These are phyloP conservation scores for Clavispora vitiphila DNA, from an alignment of 805 yeast genomes.

Conservation along the genomic window DNA sequence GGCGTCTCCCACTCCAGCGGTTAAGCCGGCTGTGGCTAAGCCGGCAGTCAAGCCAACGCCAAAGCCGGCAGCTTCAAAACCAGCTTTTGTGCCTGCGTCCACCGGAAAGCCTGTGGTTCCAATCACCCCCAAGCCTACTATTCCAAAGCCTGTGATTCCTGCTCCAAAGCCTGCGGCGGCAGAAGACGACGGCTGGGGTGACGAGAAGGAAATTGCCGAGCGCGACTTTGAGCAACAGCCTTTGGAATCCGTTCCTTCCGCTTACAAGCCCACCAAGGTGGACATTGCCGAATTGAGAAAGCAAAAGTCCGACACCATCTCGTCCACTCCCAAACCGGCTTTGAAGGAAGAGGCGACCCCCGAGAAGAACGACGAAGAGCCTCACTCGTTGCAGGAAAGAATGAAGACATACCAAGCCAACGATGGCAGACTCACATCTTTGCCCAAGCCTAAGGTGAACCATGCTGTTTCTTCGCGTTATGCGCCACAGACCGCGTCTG, in stretches of 20 bases:
- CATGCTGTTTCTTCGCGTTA: conserved; percentile 48
- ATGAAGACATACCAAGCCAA: conserved; percentile 36
- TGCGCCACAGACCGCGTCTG: conserved; percentile 28
- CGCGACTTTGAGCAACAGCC: conserved; percentile 50
- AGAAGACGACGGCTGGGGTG: conserved; percentile 67
- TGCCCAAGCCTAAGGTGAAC: conserved; percentile 59
- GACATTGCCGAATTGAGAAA: conserved; percentile 51
- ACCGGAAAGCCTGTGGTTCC: conserved; percentile 37
- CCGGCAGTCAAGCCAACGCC: conserved; percentile 11
- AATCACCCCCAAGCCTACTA: conserved; percentile 13
- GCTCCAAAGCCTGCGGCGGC: conserved; percentile 11
- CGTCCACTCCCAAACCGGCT: conserved; percentile 35
- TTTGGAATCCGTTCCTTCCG: conserved; percentile 49
- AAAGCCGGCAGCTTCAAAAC: conserved; percentile 6
- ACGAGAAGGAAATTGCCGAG: conserved; percentile 52
- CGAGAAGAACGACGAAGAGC: conserved; percentile 26
- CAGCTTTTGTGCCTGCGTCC: conserved; percentile 28
- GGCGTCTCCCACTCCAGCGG: too few species aligned
- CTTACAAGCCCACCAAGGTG: conserved; percentile 65
- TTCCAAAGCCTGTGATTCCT: conserved; percentile 16
- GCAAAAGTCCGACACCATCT: conserved; percentile 41
- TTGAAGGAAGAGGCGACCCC: conserved; percentile 7
- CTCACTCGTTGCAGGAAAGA: conserved; percentile 46
- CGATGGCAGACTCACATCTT: conserved; percentile 49
- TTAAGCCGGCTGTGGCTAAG: conserved; percentile 16